Evolutionary conservation across 345 rosid genomes (phyloP), one percentile per base, ranked within the genome.

Genomic region (Rubroshorea leprosula): DNA sequence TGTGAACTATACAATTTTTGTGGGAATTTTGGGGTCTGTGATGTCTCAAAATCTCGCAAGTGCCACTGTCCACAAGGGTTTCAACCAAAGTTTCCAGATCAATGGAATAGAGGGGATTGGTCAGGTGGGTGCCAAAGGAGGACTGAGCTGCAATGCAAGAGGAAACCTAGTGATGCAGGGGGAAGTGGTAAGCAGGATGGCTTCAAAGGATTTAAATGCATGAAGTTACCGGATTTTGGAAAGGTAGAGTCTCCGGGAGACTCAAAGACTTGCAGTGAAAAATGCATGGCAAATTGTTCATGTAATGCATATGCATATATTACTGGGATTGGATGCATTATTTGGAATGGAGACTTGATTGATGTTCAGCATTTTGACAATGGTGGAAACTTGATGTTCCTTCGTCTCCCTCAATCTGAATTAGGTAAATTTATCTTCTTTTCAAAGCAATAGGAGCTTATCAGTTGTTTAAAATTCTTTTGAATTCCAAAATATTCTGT

Each of bases 1-100:
- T 90, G 97, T 55, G 97, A 83, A 35, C 8, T 54, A 29, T 90
- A 87, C 62, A 87, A 90, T 39, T 71, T 69, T 21, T 90, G 97
- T 57, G 97, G 97, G 19, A 62, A 71, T 51, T 82, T 83, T 51
- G 91, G 84, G 8, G 62, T 80, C 1, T 90, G 97, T 57, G 62
- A 73, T 43, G 35, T 21, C 5, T 52, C 51, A 0, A 50, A 59
- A 0, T 22, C 72, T 48, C 54, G 63, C 0, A 80, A 60, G 31
- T 87, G 97, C 57, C 63, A 62, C 8, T 85, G 96, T 71, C 52
- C 83, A 70, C 25, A 72, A 9, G 96, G 96, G 1, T 90, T 78
- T 62, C 67, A 21, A 27, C 78, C 80, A 0, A 67, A 13, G 29
- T 17, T 59, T 60, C 11, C 0, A 3, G 68, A 64, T 53, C 73